Base-by-base conservation (phyloP, 768 basidiomycete genomes). In the Clathrus columnatus region DNA sequence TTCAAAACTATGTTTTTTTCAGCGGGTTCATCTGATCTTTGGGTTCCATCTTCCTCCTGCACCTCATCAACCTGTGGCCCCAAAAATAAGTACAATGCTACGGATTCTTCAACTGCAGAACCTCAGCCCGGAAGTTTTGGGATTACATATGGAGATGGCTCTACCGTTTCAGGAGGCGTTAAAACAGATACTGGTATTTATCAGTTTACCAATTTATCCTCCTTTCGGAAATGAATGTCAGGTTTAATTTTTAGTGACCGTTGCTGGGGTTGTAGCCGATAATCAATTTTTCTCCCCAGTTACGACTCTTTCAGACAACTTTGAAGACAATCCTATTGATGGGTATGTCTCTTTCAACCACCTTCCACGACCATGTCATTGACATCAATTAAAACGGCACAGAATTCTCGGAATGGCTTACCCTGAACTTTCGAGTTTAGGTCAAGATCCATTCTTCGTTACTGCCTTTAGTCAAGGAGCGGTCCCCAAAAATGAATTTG, bases 111-210 rank as follows among this genome's bases (percentile, higher is more conserved):
- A 5, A 71, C 71, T 7, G 64, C 72, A 3, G 53, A 57, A 44
- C 59, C 62, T 51, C 57, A 61, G 8, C 43, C 60, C 16, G 62
- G 68, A 14, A 59, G 59, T 8, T 72, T 74, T 65, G 62, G 65
- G 30, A 68, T 76, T 57, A 47, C 57, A 23, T 76, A 75, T 59
- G 75, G 73, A 32, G 75, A 76, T 59, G 73, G 74, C 4, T 70
- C 68, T 5, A 62, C 67, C 4, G 68, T 68, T 29, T 65, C 64
- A 0, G 75, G 75, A 8, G 57, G 64, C 21, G 68, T 71, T 27
- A 75, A 68, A 63, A 67, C 61, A 29, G 75, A 76, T 57, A 63
- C 56, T 18, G 70, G 75, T 48, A 30, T 32, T 24, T 32, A n/a
- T n/a, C n/a, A n/a, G n/a, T n/a, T 5, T 17, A 52, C n/a, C n/a